Evolutionary conservation across 805 yeast genomes (phyloP).

Genomic region (Kazachstania psychrophila): DNA sequence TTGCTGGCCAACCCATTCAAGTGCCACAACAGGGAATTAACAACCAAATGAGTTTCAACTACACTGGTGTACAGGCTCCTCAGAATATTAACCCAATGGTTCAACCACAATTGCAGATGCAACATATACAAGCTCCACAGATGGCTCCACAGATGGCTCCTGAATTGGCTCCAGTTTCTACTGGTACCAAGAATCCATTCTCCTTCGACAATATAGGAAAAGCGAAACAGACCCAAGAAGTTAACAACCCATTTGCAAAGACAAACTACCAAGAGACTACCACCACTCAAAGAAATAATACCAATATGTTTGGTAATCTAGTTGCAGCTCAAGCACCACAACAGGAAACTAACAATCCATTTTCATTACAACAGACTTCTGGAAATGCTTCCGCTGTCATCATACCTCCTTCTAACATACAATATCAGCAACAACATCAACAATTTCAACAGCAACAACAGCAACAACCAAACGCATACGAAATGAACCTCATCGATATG

Average conservation of each 20-base stretch:
- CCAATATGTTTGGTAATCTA: no score
- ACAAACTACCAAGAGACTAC: conserved; percentile 7
- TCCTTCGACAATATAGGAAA: conserved; percentile 19
- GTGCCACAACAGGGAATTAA: neutral
- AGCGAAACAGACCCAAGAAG: conserved; percentile 3
- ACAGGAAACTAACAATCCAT: neutral
- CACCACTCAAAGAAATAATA: neutral
- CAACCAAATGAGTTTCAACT: no score
- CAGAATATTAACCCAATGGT: neutral
- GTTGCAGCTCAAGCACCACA: conserved; percentile 1
- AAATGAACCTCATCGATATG: conserved; percentile 25
- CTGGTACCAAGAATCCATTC: conserved; percentile 34
- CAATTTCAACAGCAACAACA: conserved; percentile 2
- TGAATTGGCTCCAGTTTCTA: conserved; percentile 8
- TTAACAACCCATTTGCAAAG: conserved; percentile 10
- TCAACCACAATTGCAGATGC: neutral
- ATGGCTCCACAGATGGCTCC: no score
- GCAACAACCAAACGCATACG: conserved; percentile 2
- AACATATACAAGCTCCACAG: neutral
- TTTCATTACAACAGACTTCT: neutral
- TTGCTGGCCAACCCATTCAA: no score
- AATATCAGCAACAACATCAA: conserved; percentile 1
- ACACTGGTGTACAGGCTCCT: no score
- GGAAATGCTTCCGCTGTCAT: neutral
- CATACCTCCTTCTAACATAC: no score